phyloP scores from a whole-genome alignment of 225 moss, liverwort and hornwort species.

The Thuidium tamariscinum region DNA sequence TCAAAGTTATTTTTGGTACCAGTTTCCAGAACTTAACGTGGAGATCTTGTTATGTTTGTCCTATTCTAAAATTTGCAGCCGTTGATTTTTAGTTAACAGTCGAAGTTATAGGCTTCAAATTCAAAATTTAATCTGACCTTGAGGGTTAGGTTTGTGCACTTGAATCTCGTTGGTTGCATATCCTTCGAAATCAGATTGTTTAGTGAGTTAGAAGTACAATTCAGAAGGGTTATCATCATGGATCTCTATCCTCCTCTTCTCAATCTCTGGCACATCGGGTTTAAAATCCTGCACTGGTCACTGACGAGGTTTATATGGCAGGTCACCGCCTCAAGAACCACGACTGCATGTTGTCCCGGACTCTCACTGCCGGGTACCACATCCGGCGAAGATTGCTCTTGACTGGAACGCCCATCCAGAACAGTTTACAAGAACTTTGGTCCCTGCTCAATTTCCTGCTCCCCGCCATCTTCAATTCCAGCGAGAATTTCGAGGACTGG shows the following conservation, averaged over 20 bases:
- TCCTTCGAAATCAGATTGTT: neutral
- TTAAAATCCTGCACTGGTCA: neutral
- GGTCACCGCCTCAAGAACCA: slow-evolving; percentile 97
- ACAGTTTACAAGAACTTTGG: slow-evolving; percentile 96
- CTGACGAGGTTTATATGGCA: slow-evolving; percentile 5
- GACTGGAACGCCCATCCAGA: slow-evolving; percentile 97
- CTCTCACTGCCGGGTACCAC: slow-evolving; percentile 86
- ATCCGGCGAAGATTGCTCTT: slow-evolving; percentile 82
- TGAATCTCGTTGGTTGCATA: neutral
- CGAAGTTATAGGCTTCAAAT: neutral
- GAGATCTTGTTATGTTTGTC: neutral
- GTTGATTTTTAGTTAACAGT: neutral
- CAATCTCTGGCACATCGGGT: neutral
- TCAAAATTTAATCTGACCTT: neutral
- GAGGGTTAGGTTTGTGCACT: neutral
- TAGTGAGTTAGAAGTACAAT: neutral
- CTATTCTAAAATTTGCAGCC: neutral
- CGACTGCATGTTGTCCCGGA: slow-evolving; percentile 93
- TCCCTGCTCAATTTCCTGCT: slow-evolving; percentile 92
- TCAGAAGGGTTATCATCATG: neutral
- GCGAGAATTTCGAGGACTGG: slow-evolving; percentile 99
- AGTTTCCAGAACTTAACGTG: neutral
- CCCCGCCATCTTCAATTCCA: slow-evolving; percentile 94
- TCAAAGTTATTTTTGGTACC: neutral
- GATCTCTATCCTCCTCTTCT: neutral